Base-by-base conservation (phyloP, 2,329 filamentous ascomycete species). In the Aspergillus glaucus region DNA sequence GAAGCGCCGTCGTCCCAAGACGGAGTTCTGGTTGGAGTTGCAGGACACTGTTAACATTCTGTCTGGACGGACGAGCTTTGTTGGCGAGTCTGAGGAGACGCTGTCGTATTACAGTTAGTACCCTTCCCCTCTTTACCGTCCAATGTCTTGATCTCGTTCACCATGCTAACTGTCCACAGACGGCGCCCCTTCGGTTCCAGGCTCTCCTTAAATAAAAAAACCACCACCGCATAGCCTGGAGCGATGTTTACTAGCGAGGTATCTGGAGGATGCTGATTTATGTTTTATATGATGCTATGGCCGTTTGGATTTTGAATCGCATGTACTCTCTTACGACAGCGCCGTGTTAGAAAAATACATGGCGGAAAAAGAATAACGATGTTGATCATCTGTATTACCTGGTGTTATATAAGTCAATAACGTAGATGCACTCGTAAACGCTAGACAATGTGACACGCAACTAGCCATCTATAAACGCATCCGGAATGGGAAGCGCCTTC, bases 31-130 rank as follows among this genome's bases (percentile, higher is more conserved):
- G 93, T 75, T 88, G 60, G 78, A 77, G 44, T 75, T 95, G 68
- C 88, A 89, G 70, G 78, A 85, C 44, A 82, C 89, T 24, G 91
- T 95, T 2, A 87, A 98, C 66, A 85, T 89, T 30, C 73, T 98
- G 28, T 87, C 86, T 45, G 92, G 90, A 2, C 78, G 89, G 50
- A 80, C 84, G 0, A 59, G 58, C 46, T 59, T 69, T 10, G 54
- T 54, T 21, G 52, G 60, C 17, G 50, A 55, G 17, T 19, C 17
- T 3, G 45, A 55, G 17, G 60, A 61, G 39, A 48, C 54, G 50
- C 63, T 63, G 65, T 50, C 55, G 17, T 60, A 57, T 48, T 66
- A 64, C 42, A 59, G 57, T 64, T 61, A 17, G 43, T 44, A 5
- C 10, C 26, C 3, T 4, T 4, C 26, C 26, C 26, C 26, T 12